These are phyloP conservation scores for Anthracocystis walkeri DNA, from an alignment of 1,284 basidiomycete species.

Conservation along the genomic window DNA sequence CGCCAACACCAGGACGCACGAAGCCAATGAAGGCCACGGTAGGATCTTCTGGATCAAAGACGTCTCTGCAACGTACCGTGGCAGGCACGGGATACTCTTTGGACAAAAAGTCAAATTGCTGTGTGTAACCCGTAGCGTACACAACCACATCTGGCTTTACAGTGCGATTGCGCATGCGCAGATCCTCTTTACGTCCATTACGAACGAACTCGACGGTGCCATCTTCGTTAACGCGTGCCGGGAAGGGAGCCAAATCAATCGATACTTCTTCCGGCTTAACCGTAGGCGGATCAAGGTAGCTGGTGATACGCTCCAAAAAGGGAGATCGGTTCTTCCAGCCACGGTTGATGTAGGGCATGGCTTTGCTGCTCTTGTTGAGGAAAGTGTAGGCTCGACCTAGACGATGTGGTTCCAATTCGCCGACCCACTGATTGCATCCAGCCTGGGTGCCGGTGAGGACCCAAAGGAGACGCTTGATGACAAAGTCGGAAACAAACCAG, in stretches of 20 bases:
- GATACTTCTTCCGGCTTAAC: constrained; percentile 73
- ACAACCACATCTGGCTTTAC: constrained; percentile 74
- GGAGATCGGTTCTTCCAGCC: constrained; percentile 72
- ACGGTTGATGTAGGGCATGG: constrained; percentile 71
- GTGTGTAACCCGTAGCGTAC: constrained; percentile 70
- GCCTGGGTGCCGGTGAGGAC: constrained; percentile 76
- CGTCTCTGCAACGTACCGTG: constrained; percentile 74
- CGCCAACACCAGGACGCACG: constrained; percentile 75
- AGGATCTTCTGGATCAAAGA: constrained; percentile 73
- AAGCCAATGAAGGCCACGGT: constrained; percentile 77
- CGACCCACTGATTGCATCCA: constrained; percentile 78
- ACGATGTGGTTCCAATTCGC: constrained; percentile 75
- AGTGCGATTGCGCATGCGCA: constrained; percentile 71
- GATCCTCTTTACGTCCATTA: constrained; percentile 72
- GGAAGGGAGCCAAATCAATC: constrained; percentile 77
- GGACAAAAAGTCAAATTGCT: constrained; percentile 74
- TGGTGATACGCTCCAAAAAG: constrained; percentile 60
- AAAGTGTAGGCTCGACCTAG: constrained; percentile 74
- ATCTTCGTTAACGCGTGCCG: constrained; percentile 72
- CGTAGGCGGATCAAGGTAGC: constrained; percentile 71
- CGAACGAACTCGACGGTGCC: constrained; percentile 73
- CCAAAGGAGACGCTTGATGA: constrained; percentile 77
- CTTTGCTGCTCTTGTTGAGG: constrained; percentile 70
- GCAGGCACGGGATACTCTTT: constrained; percentile 73
- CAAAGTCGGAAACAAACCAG: constrained; percentile 78